Evolutionary conservation across 306 rosid species (phyloP), one percentile per base, ranked within the genome.

Genomic region (Castanospermum australe): DNA sequence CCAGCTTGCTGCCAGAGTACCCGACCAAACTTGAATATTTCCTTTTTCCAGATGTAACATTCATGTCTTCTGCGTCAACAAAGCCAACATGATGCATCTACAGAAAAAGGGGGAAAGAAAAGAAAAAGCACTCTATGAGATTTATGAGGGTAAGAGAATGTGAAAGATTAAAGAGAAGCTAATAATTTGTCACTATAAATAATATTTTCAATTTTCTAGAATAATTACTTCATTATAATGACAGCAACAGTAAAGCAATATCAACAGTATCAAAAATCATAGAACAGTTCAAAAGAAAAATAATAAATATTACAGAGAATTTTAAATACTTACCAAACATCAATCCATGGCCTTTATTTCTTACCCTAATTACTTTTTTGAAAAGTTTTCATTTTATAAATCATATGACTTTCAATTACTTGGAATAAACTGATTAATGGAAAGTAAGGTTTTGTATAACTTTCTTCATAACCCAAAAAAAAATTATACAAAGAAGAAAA

Each of bases 61-160:
- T 95, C 98, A 95, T 91, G 88, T 95, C 99, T 67, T 90, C 94
- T 2, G 94, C 45, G 77, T 95, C 99, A 33, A 95, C 89, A 80
- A 95, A 95, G 77, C 98, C 99, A 84, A 95, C 79, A 74, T 91
- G 80, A 84, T 95, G 99, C 97, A 95, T 93, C 99, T 95, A 79
- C 80, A 77, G 21, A 57, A 51, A 78, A 13, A 2, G 13, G 60
- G 12, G 41, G 25, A 24, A 22, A 66, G 71, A 71, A 44, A 45
- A 56, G 69, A 60, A 9, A 64, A 22, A 41, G 24, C 57, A 64
- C 68, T 71, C 57, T 30, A 2, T 71, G 79, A 42, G 71, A 73
- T 59, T 36, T 56, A 84, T 54, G 22, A 22, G 35, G 57, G 51
- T 13, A n/a, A 65, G 18, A 24, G n/a, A 67, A 38, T 20, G 25